Base-by-base conservation (phyloP, 371 early-diverging fungal genomes). In the Rhizopus arrhizus region DNA sequence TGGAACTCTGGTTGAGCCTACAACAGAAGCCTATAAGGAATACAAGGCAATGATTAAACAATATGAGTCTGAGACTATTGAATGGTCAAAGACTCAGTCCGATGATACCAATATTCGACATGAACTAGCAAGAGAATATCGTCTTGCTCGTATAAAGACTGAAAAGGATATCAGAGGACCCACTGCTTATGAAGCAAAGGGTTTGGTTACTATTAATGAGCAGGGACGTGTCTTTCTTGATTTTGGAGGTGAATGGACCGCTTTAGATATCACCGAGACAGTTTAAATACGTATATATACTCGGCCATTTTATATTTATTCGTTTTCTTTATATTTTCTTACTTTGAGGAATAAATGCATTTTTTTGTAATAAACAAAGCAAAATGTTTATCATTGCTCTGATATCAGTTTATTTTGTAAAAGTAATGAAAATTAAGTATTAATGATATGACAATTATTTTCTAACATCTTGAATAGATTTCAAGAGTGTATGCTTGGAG, bases 401-500 rank as follows among this genome's bases (percentile, higher is more conserved):
- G 22, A 22, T 22, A 2, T 22, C 22, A 38, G 40, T 38, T 38
- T 38, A 38, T 38, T 38, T 22, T 22, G 22, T 22, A 22, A 22
- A 22, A 22, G 22, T 22, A 22, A 22, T 22, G 22, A 22, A 22
- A 22, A 22, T 22, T 22, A 22, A 22, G 22, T 22, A 22, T 22
- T 22, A 22, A 22, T 22, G 2, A 22, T 22, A 2, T 22, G 22
- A 22, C 22, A 22, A 12, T 41, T 64, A 68, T 2, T 59, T 38
- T 55, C 77, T 68, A 15, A 75, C 62, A 45, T 56, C 62, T 58
- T 78, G 78, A 32, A 78, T 58, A 3, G 75, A 53, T 12, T 63
- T 67, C 36, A 78, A 56, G 4, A 78, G 61, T 35, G 68, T 56
- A 48, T 75, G 32, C 3, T 64, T 50, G 10, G 59, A 28, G 45